Conservation (phyloP, 306 rosid species). For the Quercus rubra region DNA sequence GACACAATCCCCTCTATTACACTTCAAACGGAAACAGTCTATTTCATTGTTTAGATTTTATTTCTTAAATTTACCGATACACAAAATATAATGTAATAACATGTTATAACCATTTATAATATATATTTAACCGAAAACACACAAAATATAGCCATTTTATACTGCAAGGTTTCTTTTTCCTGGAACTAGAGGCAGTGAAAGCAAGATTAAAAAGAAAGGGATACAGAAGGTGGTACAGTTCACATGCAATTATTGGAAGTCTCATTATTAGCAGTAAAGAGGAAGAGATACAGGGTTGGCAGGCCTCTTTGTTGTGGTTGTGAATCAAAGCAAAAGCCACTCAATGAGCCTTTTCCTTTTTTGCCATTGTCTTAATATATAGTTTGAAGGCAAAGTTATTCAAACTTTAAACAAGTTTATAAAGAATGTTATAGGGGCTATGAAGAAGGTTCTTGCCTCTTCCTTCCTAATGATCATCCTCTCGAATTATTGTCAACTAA, state of each 20-base stretch:
- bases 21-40: too few species aligned
- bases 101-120: too few species aligned
- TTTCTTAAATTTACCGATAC: too few species aligned
- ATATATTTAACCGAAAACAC: too few species aligned
- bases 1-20: neutral
- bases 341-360: constrained; percentile 1
- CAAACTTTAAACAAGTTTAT: constrained; percentile 12
- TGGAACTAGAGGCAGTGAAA: neutral
- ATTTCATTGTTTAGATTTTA: too few species aligned
- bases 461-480: neutral
- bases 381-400: neutral
- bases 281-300: neutral
- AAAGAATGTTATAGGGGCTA: neutral
- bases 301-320: constrained; percentile 15
- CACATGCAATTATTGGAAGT: constrained; percentile 32
- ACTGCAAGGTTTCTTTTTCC: too few species aligned
- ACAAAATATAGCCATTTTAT: too few species aligned
- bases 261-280: constrained; percentile 23
- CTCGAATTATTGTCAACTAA: constrained; percentile 31
- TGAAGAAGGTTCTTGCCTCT: constrained; percentile 26
- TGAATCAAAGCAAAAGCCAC: constrained; percentile 16
- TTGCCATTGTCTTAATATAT: constrained; percentile 6
- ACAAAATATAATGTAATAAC: too few species aligned
- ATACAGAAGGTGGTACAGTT: constrained; percentile 17
- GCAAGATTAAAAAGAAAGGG: neutral